Conservation (phyloP, 495 filamentous ascomycete genomes). For the Annulohypoxylon moriforme region DNA sequence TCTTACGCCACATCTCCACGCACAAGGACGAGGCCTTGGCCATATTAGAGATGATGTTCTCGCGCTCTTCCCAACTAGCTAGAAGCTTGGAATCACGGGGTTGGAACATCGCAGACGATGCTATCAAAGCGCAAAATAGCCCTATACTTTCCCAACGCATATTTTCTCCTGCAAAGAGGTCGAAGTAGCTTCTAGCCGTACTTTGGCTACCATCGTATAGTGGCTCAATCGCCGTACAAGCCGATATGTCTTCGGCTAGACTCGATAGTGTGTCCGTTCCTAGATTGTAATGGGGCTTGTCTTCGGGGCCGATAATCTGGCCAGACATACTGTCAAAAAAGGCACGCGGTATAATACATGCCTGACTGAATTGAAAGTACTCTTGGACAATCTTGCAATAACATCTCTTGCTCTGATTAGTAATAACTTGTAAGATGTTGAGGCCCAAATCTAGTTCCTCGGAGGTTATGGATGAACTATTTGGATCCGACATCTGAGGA, state of each 20-base stretch:
- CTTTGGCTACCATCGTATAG: background rate
- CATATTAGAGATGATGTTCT: background rate
- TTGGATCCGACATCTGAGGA: too few relatives aligned
- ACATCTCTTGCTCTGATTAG: too few relatives aligned
- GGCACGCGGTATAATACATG: background rate
- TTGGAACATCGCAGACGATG: background rate
- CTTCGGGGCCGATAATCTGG: too few relatives aligned
- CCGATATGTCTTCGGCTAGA: background rate
- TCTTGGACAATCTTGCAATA: too few relatives aligned
- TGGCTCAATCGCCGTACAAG: background rate
- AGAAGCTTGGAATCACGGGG: background rate
- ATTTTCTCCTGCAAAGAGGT: background rate
- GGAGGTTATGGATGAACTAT: too few relatives aligned
- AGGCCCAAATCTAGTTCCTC: too few relatives aligned
- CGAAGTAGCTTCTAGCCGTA: background rate
- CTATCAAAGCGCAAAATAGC: background rate
- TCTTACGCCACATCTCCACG: background rate
- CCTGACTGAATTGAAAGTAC: background rate
- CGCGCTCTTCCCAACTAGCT: background rate
- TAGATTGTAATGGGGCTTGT: too few relatives aligned
- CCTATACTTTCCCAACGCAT: constrained; percentile 7
- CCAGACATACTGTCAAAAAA: too few relatives aligned
- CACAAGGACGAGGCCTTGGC: background rate
- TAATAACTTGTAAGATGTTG: too few relatives aligned
- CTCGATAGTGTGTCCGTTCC: too few relatives aligned